These are phyloP conservation scores for Neurospora sp. DNA, from an alignment of 495 filamentous ascomycete genomes.

Conservation along the genomic window DNA sequence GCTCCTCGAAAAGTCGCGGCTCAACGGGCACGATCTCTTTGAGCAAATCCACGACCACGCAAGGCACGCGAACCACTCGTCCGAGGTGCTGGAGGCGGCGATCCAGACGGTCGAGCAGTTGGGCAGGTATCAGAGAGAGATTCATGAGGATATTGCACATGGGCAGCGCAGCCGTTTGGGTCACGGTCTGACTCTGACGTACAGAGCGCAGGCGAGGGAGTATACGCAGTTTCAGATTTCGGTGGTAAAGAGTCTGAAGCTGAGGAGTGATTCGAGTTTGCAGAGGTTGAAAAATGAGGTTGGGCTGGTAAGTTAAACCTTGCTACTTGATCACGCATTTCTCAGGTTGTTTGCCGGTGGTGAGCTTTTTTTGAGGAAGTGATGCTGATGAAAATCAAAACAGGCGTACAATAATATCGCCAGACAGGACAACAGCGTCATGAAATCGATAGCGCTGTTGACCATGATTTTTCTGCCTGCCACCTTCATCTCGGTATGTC, in stretches of 20 bases:
- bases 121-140: not conserved
- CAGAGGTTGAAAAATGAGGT: constrained; percentile 13
- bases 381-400: not conserved
- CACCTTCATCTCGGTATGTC: constrained; percentile 25
- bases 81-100: constrained; percentile 11
- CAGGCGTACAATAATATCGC: constrained; percentile 16
- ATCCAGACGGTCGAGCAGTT: constrained; percentile 10
- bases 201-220: constrained; percentile 10
- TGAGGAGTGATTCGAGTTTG: constrained; percentile 12
- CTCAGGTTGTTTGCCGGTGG: no score
- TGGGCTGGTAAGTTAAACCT: constrained; percentile 1
- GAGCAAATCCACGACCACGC: constrained; percentile 12
- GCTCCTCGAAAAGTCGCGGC: constrained; percentile 10
- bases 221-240: constrained; percentile 14
- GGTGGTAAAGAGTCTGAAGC: constrained; percentile 10
- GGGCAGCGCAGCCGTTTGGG: not conserved
- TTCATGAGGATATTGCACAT: not conserved
- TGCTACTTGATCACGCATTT: no score
- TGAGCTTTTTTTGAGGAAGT: no score
- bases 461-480: constrained; percentile 35
- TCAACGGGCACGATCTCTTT: not conserved
- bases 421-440: constrained; percentile 28
- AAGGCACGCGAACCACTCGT: constrained; percentile 12
- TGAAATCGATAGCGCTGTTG: constrained; percentile 33
- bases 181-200: constrained; percentile 2